Conservation (phyloP, 2,329 filamentous ascomycete species). For the Polychaeton citri region DNA sequence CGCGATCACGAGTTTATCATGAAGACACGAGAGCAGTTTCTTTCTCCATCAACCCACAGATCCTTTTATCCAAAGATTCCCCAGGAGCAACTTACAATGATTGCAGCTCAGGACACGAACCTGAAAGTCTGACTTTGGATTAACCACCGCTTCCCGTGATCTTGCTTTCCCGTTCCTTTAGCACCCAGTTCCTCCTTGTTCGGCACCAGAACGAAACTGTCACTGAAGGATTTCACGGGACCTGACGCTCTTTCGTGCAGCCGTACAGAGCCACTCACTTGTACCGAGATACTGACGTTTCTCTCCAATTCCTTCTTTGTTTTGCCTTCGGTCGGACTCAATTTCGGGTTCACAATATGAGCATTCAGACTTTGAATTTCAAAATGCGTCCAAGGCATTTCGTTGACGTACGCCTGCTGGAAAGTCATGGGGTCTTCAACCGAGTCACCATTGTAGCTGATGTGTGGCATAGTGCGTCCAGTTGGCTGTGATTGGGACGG, state of each 20-base stretch:
- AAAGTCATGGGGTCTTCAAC: slow-evolving; percentile 51
- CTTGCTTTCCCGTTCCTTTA: slow-evolving; percentile 18
- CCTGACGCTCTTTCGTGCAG: slow-evolving; percentile 48
- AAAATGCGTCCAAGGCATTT: slow-evolving; percentile 52
- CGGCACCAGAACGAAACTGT: slow-evolving; percentile 69
- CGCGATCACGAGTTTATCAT: too few species aligned
- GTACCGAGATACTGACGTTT: slow-evolving; percentile 59
- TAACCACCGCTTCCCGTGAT: slow-evolving; percentile 23
- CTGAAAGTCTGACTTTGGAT: slow-evolving; percentile 30
- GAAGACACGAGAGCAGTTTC: too few species aligned
- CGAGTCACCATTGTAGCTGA: slow-evolving; percentile 66
- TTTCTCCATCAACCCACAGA: too few species aligned
- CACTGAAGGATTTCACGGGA: slow-evolving; percentile 58
- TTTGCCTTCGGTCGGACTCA: slow-evolving; percentile 11
- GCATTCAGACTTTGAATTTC: slow-evolving; percentile 65
- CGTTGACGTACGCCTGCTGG: slow-evolving; percentile 52
- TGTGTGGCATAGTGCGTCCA: slow-evolving; percentile 44
- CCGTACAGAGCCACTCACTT: slow-evolving; percentile 58
- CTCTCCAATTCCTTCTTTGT: slow-evolving; percentile 30
- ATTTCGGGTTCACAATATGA: slow-evolving; percentile 57
- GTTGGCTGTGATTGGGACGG: slow-evolving; percentile 42
- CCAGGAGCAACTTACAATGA: too few species aligned
- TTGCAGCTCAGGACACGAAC: slow-evolving; percentile 29
- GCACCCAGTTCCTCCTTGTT: slow-evolving; percentile 22
- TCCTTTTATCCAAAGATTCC: too few species aligned